Base-by-base conservation (phyloP, 169 alveolate genomes). In the Cystoisospora suis region DNA sequence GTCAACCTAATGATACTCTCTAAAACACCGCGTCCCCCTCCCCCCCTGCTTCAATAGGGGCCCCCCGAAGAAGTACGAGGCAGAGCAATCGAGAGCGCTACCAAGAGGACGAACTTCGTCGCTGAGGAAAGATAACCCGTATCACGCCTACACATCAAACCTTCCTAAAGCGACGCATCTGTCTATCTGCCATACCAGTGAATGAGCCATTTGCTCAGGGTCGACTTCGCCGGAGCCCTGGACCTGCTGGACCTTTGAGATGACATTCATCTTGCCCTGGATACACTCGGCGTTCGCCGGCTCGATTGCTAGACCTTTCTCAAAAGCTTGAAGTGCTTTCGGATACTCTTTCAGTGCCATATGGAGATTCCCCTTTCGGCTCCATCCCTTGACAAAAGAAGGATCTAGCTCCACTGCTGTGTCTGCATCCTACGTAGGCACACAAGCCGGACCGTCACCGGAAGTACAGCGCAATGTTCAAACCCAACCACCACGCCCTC, bases 371-470 rank as follows among this genome's bases (percentile, higher is more conserved):
- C 99, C 99, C 94, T 98, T 99, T 81, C 99, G 95, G 58, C 97
- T 95, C 97, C 98, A 98, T 9, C 99, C 99, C 95, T 98, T 99
- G 45, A 98, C 97, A 90, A 97, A 98, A 34, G 94, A 95, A 0
- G 99, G 99, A 81, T 99, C 99, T 40, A 99, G 77, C 93, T 97
- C 98, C 44, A 99, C 87, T 27, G 99, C 98, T 91, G 97, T 98
- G 89, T 98, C 98, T 65, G 97, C 95, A 95, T 98, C 99, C 89
- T 93, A 88, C 81, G 53, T 44, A 75, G 42, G 46, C 75, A 45
- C 5, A 44, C 69, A 44, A 1, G 7, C 46, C 3, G 3, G 5
- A 0, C 15, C 56, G 5, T 56, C 56, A 46, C 20, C 75, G n/a
- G 75, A n/a, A 38, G 7, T 9, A n/a, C 79, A 65, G n/a, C n/a